phyloP scores from a whole-genome alignment of 257 asterid species.

The Sherardia arvensis region DNA sequence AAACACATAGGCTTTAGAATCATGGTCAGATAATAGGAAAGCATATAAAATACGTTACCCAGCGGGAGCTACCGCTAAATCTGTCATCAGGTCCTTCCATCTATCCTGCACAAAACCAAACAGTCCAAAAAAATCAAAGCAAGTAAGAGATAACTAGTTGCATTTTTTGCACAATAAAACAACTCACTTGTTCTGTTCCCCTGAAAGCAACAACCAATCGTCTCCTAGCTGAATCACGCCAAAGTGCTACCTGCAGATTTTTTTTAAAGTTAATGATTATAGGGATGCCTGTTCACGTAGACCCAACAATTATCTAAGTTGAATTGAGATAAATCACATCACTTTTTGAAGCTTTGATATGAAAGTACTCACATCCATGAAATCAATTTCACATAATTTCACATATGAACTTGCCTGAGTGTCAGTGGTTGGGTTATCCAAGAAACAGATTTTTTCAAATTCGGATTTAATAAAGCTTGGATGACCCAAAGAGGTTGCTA shows the following conservation, averaged over 20 bases:
- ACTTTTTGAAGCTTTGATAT: background rate
- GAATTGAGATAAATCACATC: background rate
- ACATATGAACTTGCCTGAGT: constrained; percentile 62
- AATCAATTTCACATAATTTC: background rate
- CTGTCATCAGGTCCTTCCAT: constrained; percentile 93
- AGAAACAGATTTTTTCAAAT: constrained; percentile 83
- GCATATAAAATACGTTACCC: constrained; percentile 45
- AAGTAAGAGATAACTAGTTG: background rate
- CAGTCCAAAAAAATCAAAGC: constrained; percentile 16
- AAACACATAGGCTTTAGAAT: background rate
- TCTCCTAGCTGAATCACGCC: constrained; percentile 72
- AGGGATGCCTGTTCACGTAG: background rate
- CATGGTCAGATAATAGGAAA: background rate
- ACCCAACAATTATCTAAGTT: background rate
- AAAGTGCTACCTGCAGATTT: constrained; percentile 78
- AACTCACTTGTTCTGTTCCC: constrained; percentile 96
- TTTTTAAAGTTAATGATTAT: constrained; percentile 17
- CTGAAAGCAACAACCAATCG: constrained; percentile 95
- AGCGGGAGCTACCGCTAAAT: constrained; percentile 85
- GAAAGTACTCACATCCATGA: background rate
- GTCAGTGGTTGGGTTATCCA: constrained; percentile 81
- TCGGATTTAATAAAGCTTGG: constrained; percentile 92
- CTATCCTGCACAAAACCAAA: constrained; percentile 44
- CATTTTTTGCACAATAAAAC: constrained; percentile 1
- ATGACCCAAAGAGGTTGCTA: constrained; percentile 91